Evolutionary conservation across 1,284 basidiomycete genomes (phyloP).

Genomic region (Cutaneotrichosporon mucoides): DNA sequence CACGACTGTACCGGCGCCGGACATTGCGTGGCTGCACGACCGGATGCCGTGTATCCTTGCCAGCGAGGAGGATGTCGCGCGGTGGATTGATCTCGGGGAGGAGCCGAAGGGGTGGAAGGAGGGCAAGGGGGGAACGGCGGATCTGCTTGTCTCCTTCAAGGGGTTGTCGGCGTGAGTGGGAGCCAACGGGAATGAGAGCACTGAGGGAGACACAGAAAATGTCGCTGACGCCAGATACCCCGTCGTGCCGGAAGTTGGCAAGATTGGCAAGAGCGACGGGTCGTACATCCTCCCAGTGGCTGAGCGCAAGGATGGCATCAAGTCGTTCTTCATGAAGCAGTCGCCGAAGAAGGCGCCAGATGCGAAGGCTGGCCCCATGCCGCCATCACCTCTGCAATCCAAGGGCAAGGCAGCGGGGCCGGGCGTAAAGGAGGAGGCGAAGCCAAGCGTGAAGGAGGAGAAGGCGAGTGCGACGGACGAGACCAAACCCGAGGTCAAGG

Average conservation of each 20-base stretch:
- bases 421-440: neutral
- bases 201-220: too few species aligned
- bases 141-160: slow-evolving; percentile 64
- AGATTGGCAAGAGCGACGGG: slow-evolving; percentile 75
- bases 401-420: neutral
- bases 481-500: slow-evolving; percentile 3
- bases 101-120: slow-evolving; percentile 58
- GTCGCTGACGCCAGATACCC: slow-evolving; percentile 59
- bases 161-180: slow-evolving; percentile 67
- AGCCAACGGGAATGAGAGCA: too few species aligned
- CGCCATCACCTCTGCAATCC: neutral
- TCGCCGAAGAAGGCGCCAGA: slow-evolving; percentile 25
- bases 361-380: too few species aligned
- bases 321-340: slow-evolving; percentile 78
- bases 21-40: slow-evolving; percentile 77
- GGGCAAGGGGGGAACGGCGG: slow-evolving; percentile 51
- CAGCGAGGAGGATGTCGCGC: slow-evolving; percentile 57
- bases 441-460: slow-evolving; percentile 29
- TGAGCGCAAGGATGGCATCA: slow-evolving; percentile 78
- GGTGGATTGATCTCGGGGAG: slow-evolving; percentile 75
- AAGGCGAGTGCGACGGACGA: neutral
- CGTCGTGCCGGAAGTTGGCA: slow-evolving; percentile 86
- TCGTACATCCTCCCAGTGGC: slow-evolving; percentile 77
- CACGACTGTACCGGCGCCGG: slow-evolving; percentile 68
- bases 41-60: slow-evolving; percentile 86